Base-by-base conservation (phyloP, 495 filamentous ascomycete species). In the Penicillium maclennaniae region DNA sequence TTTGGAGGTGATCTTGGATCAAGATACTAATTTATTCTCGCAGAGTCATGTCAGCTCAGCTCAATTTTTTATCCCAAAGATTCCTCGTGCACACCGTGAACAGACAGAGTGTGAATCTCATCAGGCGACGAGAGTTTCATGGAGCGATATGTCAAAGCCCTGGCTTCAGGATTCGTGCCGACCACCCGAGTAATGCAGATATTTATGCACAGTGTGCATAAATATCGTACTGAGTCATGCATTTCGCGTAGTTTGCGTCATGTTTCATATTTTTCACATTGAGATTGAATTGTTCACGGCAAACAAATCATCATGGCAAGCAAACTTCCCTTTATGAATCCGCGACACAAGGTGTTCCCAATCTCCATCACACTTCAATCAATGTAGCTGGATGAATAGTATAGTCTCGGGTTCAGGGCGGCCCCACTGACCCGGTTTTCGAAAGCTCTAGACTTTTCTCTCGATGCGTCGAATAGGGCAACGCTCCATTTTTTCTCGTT, bases 41-140 rank as follows among this genome's bases (percentile, higher is more conserved):
- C n/a, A n/a, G n/a, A n/a, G n/a, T n/a, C n/a, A n/a, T n/a, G n/a
- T n/a, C n/a, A n/a, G n/a, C 5, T 15, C 12, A 20, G 51, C 43
- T 43, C 25, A 47, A 47, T 16, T 10, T n/a, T 7, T 49, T 46
- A 55, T 46, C 45, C 49, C 45, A 34, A 26, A 12, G 2, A 23
- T 7, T 4, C 45, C 44, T 48, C 48, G 47, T 23, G 23, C 5
- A 23, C 5, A 2, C 5, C 23, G 23, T 23, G 23, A n/a, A n/a
- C 23, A 23, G 2, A 5, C 5, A 23, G 23, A 23, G 5, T 2
- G 23, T 23, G 2, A 23, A 23, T 23, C 23, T 23, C 2, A 23
- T 23, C 23, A 23, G 23, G 23, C 23, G 23, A 23, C 5, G 5
- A 23, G 23, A 23, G 23, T 23, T 23, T 23, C 23, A 23, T 23